Base-by-base conservation (phyloP, 1,284 basidiomycete species). In the Ustilago lituana region DNA sequence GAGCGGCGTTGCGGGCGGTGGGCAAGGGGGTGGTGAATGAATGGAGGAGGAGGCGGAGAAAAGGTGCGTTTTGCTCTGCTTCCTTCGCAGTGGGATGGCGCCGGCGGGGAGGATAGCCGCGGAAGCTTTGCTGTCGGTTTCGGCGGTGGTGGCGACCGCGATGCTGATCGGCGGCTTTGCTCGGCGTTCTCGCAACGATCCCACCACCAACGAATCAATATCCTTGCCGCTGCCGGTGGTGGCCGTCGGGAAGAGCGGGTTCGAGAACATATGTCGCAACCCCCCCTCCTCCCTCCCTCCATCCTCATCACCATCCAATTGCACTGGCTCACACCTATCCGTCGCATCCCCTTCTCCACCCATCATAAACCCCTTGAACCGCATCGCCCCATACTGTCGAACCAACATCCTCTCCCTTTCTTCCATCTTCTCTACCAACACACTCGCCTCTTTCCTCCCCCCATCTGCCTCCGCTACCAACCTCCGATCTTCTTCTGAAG, bases 121-220 rank as follows among this genome's bases (percentile, higher is more conserved):
- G n/a, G n/a, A n/a, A n/a, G n/a, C n/a, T n/a, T 29, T 45, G 29
- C 17, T 23, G 12, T 3, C n/a, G 17, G 14, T 15, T 14, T 22
- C 27, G 20, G 17, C 19, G 11, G 37, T 15, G 8, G 43, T 9
- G 3, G 26, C n/a, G 1, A 61, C 29, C 0, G 54, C 49, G 35
- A 61, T 60, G 11, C 31, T 29, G 23, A 67, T 60, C 14, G 57
- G 64, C 4, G 57, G 57, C 14, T 67, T 67, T 15, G 64, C 57
- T 22, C 57, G 52, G 24, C 64, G 32, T 43, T 67, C 38, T 20
- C 64, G 37, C 35, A 67, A 31, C 5, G 50, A 45, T 15, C 41
- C 43, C 0, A n/a, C n/a, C 11, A 14, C 23, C 17, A n/a, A n/a
- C n/a, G n/a, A n/a, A n/a, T 39, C 52, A 14, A 7, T 31, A 4